Evolutionary conservation across 1,284 basidiomycete genomes (phyloP).

Genomic region (Puccinia polysora): DNA sequence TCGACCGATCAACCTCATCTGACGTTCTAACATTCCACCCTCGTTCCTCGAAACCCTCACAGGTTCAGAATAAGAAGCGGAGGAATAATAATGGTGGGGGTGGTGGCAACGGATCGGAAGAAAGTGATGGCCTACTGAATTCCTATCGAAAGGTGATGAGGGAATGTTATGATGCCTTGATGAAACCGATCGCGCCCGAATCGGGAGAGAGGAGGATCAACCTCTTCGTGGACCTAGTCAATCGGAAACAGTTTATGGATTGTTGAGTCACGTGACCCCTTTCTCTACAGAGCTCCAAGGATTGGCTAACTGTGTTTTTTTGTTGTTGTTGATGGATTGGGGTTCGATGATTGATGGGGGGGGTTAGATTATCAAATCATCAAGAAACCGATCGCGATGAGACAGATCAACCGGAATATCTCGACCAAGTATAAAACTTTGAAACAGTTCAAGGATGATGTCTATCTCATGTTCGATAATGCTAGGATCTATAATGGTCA

Average conservation of each 20-base stretch:
- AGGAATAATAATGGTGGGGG: slow-evolving; percentile 27
- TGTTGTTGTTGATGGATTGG: background rate
- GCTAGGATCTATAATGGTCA: slow-evolving; percentile 52
- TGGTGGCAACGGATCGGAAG: slow-evolving; percentile 9
- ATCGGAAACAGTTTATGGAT: slow-evolving; percentile 43
- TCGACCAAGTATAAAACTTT: slow-evolving; percentile 51
- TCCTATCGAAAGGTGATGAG: slow-evolving; percentile 37
- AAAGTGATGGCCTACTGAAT: slow-evolving; percentile 17
- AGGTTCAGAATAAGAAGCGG: slow-evolving; percentile 32
- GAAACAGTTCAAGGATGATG: slow-evolving; percentile 51
- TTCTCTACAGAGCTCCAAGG: background rate
- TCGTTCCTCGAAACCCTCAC: background rate
- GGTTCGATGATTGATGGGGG: background rate
- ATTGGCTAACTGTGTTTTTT: background rate
- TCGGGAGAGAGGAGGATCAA: slow-evolving; percentile 43
- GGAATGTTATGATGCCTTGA: slow-evolving; percentile 43
- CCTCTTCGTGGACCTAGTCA: slow-evolving; percentile 40
- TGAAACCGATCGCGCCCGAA: slow-evolving; percentile 42
- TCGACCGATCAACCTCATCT: background rate
- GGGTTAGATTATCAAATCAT: slow-evolving; percentile 48
- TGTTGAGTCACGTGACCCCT: slow-evolving; percentile 22
- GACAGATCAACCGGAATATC: slow-evolving; percentile 52
- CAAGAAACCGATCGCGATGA: slow-evolving; percentile 52
- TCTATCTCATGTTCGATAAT: slow-evolving; percentile 53
- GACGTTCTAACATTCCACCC: background rate